Conservation (phyloP, 2,329 filamentous ascomycete genomes). For the Clonostachys byssicola region DNA sequence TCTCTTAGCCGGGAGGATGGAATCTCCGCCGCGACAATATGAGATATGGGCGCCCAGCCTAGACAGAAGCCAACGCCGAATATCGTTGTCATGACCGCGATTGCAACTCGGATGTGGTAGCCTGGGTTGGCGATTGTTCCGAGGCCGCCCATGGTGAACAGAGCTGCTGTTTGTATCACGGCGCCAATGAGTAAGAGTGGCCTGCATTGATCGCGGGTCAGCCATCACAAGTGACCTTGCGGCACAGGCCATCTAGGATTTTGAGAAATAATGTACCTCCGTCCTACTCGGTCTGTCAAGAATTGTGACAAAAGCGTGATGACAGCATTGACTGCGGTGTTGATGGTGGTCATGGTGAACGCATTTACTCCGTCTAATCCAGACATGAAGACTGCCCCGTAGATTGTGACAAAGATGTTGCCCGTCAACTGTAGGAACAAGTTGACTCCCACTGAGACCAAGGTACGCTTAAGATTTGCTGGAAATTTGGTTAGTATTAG, state of each 20-base stretch:
- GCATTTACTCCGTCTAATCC: constrained; percentile 18
- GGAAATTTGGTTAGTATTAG: too few species aligned
- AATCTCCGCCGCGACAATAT: constrained; percentile 27
- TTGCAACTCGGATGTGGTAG: constrained; percentile 16
- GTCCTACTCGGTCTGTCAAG: constrained; percentile 10
- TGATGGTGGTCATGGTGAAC: constrained; percentile 14
- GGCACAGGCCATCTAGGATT: background rate
- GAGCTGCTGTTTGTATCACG: constrained; percentile 15
- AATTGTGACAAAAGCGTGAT: constrained; percentile 7
- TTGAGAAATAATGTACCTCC: constrained; percentile 4
- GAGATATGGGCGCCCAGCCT: constrained; percentile 26
- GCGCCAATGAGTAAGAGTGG: constrained; percentile 14
- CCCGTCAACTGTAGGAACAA: constrained; percentile 22
- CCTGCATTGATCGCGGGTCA: too few species aligned
- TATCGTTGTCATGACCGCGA: constrained; percentile 18
- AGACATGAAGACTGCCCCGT: constrained; percentile 21
- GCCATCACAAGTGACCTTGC: too few species aligned
- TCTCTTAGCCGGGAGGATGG: constrained; percentile 21
- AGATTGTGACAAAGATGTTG: constrained; percentile 17
- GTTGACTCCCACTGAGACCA: constrained; percentile 15
- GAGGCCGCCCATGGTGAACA: constrained; percentile 29
- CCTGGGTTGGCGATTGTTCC: constrained; percentile 15
- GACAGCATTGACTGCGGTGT: constrained; percentile 9
- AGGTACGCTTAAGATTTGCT: constrained; percentile 11
- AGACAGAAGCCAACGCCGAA: constrained; percentile 16